Evolutionary conservation across 2,329 filamentous ascomycete genomes (phyloP).

Genomic region (Colletotrichum sp.): DNA sequence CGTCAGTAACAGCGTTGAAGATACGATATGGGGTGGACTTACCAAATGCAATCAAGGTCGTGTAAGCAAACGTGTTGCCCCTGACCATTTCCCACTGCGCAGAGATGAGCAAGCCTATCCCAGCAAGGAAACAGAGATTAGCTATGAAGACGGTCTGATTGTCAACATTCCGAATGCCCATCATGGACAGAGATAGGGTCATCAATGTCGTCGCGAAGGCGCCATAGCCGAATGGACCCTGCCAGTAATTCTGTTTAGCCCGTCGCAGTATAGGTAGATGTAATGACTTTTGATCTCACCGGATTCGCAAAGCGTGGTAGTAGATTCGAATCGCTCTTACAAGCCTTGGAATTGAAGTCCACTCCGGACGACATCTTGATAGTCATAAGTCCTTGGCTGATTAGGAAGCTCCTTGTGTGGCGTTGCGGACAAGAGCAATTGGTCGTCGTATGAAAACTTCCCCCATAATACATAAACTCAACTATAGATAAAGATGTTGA

Average conservation of each 20-base stretch:
- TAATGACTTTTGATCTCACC: neutral
- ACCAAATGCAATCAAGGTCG: neutral
- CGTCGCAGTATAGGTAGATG: no score
- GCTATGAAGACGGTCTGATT: neutral
- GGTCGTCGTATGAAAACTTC: no score
- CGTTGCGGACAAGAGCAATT: no score
- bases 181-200: neutral
- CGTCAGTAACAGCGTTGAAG: neutral
- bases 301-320: neutral
- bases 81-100: neutral
- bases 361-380: no score
- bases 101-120: rapidly evolving
- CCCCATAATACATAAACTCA: no score
- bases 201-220: neutral
- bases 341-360: no score
- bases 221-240: neutral
- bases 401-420: no score
- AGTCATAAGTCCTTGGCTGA: no score
- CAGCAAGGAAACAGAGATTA: neutral
- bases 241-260: neutral
- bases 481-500: no score
- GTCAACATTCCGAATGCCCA: neutral
- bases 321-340: no score
- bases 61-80: neutral
- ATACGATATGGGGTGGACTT: neutral